These are phyloP conservation scores for Aspergillus hancockii DNA, from an alignment of 495 filamentous ascomycete genomes.

Conservation along the genomic window DNA sequence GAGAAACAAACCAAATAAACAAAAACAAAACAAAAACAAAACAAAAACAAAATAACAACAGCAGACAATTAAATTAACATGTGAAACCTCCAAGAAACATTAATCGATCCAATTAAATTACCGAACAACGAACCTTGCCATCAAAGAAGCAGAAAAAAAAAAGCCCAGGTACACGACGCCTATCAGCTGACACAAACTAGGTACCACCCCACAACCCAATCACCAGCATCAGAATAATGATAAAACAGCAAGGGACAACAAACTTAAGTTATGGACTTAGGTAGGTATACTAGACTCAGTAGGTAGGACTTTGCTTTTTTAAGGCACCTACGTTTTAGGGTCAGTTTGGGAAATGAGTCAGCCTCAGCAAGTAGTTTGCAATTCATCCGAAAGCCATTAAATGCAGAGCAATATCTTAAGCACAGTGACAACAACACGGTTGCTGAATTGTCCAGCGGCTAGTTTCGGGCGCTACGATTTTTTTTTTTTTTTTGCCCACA, in stretches of 20 bases:
- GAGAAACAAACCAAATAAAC: neutral
- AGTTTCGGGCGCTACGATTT: neutral
- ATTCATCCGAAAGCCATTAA: too few species aligned
- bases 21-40: constrained; percentile 3
- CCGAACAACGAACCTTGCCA: too few species aligned
- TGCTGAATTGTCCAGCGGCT: constrained; percentile 10
- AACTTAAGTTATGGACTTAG: too few species aligned
- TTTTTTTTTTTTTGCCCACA: constrained; percentile 3
- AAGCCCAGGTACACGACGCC: constrained; percentile 3
- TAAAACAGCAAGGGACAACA: too few species aligned
- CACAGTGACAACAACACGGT: neutral
- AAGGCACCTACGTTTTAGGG: neutral
- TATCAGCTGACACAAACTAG: constrained; percentile 5
- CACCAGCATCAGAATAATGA: neutral
- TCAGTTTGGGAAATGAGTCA: too few species aligned
- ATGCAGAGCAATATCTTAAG: too few species aligned
- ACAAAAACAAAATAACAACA: neutral
- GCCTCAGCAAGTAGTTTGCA: too few species aligned
- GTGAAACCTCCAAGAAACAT: neutral
- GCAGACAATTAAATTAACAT: neutral
- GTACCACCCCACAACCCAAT: neutral
- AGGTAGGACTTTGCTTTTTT: too few species aligned
- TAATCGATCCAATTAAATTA: too few species aligned
- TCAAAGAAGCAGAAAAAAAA: neutral
- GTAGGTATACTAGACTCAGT: too few species aligned